Percentiles rank a stretch among this genome's conserved stretches.
These are phyloP conservation scores for Punica granatum DNA, from an alignment of 345 rosid genomes.

Conservation along the genomic window DNA sequence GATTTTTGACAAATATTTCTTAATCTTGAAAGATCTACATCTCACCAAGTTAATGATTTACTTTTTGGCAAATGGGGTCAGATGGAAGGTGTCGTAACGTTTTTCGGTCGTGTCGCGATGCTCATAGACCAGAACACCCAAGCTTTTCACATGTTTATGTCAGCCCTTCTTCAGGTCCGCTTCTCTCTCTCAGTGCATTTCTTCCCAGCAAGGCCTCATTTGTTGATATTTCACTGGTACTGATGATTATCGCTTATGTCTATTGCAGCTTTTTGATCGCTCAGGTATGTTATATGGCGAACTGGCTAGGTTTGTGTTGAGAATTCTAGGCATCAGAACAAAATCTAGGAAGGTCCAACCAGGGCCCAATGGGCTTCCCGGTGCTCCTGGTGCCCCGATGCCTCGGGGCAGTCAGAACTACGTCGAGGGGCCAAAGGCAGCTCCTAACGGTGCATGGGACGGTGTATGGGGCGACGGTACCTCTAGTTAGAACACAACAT, in stretches of 20 bases:
- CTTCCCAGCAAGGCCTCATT: not conserved
- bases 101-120: constrained; percentile 71
- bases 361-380: constrained; percentile 60
- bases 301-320: constrained; percentile 84
- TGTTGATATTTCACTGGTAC: not conserved
- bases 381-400: constrained; percentile 43
- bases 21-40: not conserved
- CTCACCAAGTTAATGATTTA: not conserved
- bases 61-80: constrained; percentile 22
- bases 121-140: constrained; percentile 85
- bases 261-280: constrained; percentile 83
- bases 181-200: constrained; percentile 4
- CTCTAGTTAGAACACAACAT: constrained; percentile 1
- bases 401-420: constrained; percentile 40
- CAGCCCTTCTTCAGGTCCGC: constrained; percentile 86
- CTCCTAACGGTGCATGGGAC: constrained; percentile 80
- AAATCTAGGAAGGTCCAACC: constrained; percentile 60
- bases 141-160: constrained; percentile 86
- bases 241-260: not conserved
- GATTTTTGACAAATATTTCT: not conserved
- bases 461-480: constrained; percentile 63
- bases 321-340: constrained; percentile 73
- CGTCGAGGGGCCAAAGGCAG: constrained; percentile 70
- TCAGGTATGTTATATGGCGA: constrained; percentile 84
- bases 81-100: constrained; percentile 85